These are phyloP conservation scores for Mycena floridula DNA, from an alignment of 768 basidiomycete species.

Conservation along the genomic window DNA sequence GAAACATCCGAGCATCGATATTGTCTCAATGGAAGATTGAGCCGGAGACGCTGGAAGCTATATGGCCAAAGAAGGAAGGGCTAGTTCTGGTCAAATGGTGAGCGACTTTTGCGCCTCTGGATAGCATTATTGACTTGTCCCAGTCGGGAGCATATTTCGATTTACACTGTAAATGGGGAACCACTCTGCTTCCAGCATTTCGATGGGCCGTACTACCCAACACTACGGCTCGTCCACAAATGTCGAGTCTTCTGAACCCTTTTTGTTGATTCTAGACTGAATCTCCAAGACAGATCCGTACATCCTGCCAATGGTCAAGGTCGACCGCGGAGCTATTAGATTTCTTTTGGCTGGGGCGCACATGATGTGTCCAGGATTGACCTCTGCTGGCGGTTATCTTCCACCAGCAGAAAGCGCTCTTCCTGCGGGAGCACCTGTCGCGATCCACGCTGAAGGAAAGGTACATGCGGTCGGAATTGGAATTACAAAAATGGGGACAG, in stretches of 20 bases:
- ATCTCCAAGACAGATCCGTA: slow-evolving; percentile 64
- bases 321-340: slow-evolving; percentile 97
- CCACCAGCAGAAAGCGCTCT: slow-evolving; percentile 68
- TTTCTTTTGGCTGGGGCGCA: slow-evolving; percentile 91
- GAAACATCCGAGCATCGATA: slow-evolving; percentile 75
- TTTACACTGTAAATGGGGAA: slow-evolving; percentile 82
- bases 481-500: slow-evolving; percentile 72
- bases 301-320: slow-evolving; percentile 79
- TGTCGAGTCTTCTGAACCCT: slow-evolving; percentile 43
- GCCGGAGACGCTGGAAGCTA: slow-evolving; percentile 74
- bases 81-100: slow-evolving; percentile 94
- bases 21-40: slow-evolving; percentile 82
- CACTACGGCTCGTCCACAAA: slow-evolving; percentile 84
- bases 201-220: slow-evolving; percentile 89
- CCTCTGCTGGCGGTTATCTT: slow-evolving; percentile 84
- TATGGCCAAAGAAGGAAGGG: slow-evolving; percentile 99
- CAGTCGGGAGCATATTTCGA: slow-evolving; percentile 93
- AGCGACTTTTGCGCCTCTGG: slow-evolving; percentile 18
- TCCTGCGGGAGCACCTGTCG: slow-evolving; percentile 72
- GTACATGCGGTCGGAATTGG: slow-evolving; percentile 88
- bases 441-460: slow-evolving; percentile 93
- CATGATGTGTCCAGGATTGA: slow-evolving; percentile 97
- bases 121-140: slow-evolving; percentile 14
- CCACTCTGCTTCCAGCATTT: slow-evolving; percentile 96
- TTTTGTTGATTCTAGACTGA: neutral